These are phyloP conservation scores for Hypoxylon sp. DNA, from an alignment of 2,329 filamentous ascomycete species.

Conservation along the genomic window DNA sequence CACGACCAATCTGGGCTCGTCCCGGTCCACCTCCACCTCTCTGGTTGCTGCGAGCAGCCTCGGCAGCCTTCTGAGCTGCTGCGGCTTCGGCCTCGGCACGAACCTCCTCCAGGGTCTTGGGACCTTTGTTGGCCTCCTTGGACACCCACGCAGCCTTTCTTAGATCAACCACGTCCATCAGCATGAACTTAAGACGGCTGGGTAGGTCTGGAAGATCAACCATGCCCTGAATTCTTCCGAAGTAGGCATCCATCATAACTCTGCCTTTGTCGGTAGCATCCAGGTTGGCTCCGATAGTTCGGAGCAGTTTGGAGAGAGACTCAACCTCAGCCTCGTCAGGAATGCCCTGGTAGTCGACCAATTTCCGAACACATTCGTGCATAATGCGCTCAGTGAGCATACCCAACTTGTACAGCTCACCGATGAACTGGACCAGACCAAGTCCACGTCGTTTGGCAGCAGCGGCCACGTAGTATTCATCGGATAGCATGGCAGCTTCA, in stretches of 20 bases:
- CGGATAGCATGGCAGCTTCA: constrained; percentile 87
- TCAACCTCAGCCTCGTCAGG: constrained; percentile 97
- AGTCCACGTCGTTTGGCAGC: constrained; percentile 96
- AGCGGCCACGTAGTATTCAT: constrained; percentile 95
- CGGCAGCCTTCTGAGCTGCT: constrained; percentile 83
- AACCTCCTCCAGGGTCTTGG: constrained; percentile 95
- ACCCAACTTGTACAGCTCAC: constrained; percentile 97
- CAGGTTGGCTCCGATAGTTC: constrained; percentile 90
- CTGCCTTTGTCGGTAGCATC: constrained; percentile 85
- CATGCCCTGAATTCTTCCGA: constrained; percentile 86
- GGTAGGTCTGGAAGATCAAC: constrained; percentile 82
- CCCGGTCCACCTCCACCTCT: constrained; percentile 77
- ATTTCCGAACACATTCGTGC: constrained; percentile 98
- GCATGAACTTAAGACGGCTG: constrained; percentile 94
- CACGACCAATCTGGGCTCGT: constrained; percentile 80
- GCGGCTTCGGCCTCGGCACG: constrained; percentile 83
- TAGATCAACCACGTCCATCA: constrained; percentile 92
- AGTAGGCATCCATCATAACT: constrained; percentile 93
- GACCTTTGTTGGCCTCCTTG: constrained; percentile 92
- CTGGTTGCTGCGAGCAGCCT: constrained; percentile 70
- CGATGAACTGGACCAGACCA: constrained; percentile 98
- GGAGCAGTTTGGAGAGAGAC: constrained; percentile 91
- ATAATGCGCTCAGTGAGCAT: constrained; percentile 99
- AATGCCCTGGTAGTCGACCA: constrained; percentile 92
- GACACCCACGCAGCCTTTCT: constrained; percentile 82